Percentiles rank a stretch among this genome's conserved stretches.
Conservation (phyloP, 371 early-diverging fungal species). For the Rhizopus microsporus region DNA sequence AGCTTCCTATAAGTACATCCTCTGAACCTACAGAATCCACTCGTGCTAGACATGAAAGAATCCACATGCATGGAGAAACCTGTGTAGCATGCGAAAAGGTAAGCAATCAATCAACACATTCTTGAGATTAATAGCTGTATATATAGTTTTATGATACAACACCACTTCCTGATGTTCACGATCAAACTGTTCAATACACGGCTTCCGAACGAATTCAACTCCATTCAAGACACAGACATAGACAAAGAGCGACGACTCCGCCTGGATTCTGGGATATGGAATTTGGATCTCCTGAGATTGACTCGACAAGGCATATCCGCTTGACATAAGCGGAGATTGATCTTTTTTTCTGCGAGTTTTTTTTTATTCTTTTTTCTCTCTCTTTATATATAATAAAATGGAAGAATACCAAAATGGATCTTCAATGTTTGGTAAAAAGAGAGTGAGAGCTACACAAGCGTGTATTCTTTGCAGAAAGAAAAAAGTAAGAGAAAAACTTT, state of each 20-base stretch:
- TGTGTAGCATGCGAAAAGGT: conserved; percentile 1
- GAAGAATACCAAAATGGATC: conserved; percentile 14
- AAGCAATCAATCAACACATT: background rate
- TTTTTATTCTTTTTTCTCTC: background rate
- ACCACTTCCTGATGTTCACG: conserved; percentile 9
- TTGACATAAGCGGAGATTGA: background rate
- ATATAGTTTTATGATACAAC: conserved; percentile 16
- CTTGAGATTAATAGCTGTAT: too few species aligned
- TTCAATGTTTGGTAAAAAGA: conserved; percentile 35
- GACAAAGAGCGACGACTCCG: conserved; percentile 14
- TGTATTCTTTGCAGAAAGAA: conserved; percentile 80
- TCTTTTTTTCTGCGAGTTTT: conserved; percentile 1
- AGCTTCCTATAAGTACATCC: too few species aligned
- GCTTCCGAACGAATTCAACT: conserved; percentile 13
- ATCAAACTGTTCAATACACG: background rate
- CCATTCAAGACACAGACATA: conserved; percentile 15
- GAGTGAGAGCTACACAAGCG: conserved; percentile 78
- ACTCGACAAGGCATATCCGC: background rate
- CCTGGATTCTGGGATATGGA: conserved; percentile 23
- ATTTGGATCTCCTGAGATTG: conserved; percentile 9
- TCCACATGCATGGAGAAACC: background rate
- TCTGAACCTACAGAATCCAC: background rate
- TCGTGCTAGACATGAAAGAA: background rate
- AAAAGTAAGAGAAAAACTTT: conserved; percentile 54
- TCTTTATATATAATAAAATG: background rate